Evolutionary conservation across 345 rosid genomes (phyloP).

Genomic region (Aethionema arabicum): DNA sequence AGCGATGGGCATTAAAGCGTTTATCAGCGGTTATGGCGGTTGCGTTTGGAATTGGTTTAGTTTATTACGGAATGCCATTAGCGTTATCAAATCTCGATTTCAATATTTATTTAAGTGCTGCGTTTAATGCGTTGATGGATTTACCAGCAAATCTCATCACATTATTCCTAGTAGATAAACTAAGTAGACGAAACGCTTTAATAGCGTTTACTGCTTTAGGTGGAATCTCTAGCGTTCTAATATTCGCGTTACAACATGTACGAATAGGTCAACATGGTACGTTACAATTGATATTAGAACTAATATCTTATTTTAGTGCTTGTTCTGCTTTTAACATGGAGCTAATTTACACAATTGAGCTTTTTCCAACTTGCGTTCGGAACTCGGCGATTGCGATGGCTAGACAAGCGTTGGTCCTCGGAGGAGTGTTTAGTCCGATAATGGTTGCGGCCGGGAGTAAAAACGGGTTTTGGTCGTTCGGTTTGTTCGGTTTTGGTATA

Average conservation of each 20-base stretch:
- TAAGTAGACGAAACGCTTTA: constrained; percentile 46
- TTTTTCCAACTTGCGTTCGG: constrained; percentile 63
- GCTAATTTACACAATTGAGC: constrained; percentile 54
- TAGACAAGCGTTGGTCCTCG: constrained; percentile 60
- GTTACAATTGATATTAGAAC: constrained; percentile 53
- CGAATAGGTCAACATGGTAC: constrained; percentile 22
- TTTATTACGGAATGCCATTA: constrained; percentile 76
- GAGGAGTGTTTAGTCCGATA: constrained; percentile 54
- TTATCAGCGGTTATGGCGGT: constrained; percentile 39
- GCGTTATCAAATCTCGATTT: constrained; percentile 50
- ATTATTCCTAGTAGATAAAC: constrained; percentile 43
- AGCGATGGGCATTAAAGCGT: constrained; percentile 53
- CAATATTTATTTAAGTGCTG: constrained; percentile 60
- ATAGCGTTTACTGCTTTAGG: constrained; percentile 44
- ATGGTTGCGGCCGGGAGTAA: constrained; percentile 55
- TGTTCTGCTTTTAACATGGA: constrained; percentile 47
- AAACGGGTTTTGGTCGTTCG: constrained; percentile 46
- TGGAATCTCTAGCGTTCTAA: constrained; percentile 45
- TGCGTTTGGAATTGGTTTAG: constrained; percentile 64
- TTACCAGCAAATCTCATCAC: constrained; percentile 54
- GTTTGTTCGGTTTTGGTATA: constrained; percentile 58
- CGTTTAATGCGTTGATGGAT: constrained; percentile 63
- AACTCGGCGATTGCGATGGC: constrained; percentile 63
- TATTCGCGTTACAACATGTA: constrained; percentile 35
- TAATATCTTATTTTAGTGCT: constrained; percentile 55